phyloP scores from a whole-genome alignment of 164 flowering plant genomes.

The Akebia trifoliata region DNA sequence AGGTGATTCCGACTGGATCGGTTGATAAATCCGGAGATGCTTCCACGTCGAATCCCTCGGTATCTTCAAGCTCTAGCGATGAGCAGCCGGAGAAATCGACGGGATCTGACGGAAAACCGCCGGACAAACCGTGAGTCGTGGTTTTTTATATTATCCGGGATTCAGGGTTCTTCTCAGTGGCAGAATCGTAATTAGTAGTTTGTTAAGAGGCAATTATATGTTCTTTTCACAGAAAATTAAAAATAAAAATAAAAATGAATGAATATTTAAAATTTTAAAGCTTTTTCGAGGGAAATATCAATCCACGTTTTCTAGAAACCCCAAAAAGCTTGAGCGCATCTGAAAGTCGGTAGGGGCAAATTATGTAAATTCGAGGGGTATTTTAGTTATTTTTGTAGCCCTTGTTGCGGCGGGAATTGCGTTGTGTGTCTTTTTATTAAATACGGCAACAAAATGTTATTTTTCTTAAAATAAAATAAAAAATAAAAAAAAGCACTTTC shows the following conservation, averaged over 20 bases:
- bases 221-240: neutral
- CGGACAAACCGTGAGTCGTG: constrained; percentile 64
- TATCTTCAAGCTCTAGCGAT: constrained; percentile 28
- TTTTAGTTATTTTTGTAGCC: neutral
- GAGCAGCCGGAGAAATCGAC: constrained; percentile 58
- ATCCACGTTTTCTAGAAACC: constrained; percentile 9
- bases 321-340: no score
- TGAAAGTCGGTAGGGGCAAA: constrained; percentile 10
- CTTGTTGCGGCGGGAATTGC: constrained; percentile 64
- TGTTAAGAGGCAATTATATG: neutral
- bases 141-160: neutral
- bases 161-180: constrained; percentile 3
- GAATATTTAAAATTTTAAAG: neutral
- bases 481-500: no score
- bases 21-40: constrained; percentile 13
- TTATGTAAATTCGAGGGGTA: constrained; percentile 4
- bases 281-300: neutral
- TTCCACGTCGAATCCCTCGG: constrained; percentile 7
- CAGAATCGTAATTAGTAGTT: constrained; percentile 23
- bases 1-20: constrained; percentile 13
- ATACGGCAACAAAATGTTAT: no score
- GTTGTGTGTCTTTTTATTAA: no score
- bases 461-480: no score
- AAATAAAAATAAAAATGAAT: no score
- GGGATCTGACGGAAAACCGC: constrained; percentile 39